Evolutionary conservation across 768 basidiomycete genomes (phyloP).

Genomic region (Daedaleopsis sinensis): DNA sequence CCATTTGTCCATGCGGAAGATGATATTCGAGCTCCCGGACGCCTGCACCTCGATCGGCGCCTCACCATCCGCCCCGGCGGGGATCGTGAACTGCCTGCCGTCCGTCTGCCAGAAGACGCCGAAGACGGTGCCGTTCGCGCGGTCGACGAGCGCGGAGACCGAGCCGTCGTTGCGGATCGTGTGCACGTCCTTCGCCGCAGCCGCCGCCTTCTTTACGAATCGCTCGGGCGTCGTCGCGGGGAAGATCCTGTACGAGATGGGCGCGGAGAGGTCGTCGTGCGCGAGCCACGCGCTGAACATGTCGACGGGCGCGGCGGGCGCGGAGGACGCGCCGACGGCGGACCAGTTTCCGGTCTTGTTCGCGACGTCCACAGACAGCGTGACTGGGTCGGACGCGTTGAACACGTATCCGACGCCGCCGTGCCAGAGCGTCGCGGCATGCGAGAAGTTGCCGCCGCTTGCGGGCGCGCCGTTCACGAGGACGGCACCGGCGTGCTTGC

Average conservation of each 20-base stretch:
- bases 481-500: constrained; percentile 44
- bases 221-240: constrained; percentile 46
- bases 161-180: constrained; percentile 48
- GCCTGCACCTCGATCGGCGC: constrained; percentile 38
- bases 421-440: constrained; percentile 56
- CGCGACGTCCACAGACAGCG: constrained; percentile 43
- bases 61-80: constrained; percentile 20
- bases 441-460: constrained; percentile 30
- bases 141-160: constrained; percentile 56
- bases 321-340: constrained; percentile 59
- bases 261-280: constrained; percentile 36
- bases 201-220: constrained; percentile 40
- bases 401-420: constrained; percentile 61
- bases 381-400: constrained; percentile 32
- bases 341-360: constrained; percentile 60
- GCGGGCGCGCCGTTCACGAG: constrained; percentile 41
- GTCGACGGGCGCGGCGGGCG: constrained; percentile 54
- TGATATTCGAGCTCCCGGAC: constrained; percentile 45
- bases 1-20: constrained; percentile 44
- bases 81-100: constrained; percentile 49
- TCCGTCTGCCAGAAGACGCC: constrained; percentile 54
- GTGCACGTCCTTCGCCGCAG: constrained; percentile 32
- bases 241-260: constrained; percentile 52
- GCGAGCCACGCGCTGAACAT: constrained; percentile 62
- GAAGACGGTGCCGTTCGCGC: constrained; percentile 41